Conservation (phyloP, 129 eudicot species). For the Erigeron canadensis region DNA sequence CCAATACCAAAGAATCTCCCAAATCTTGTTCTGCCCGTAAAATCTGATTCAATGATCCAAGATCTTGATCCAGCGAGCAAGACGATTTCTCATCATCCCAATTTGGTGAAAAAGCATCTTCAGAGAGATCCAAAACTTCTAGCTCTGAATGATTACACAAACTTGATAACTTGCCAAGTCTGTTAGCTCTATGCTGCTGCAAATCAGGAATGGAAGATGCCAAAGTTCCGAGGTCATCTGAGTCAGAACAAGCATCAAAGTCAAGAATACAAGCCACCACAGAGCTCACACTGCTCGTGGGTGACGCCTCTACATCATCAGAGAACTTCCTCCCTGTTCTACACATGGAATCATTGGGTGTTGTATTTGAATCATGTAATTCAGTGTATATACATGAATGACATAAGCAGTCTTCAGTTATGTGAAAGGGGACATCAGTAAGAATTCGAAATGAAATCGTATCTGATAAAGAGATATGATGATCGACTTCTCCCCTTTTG, state of each 20-base stretch:
- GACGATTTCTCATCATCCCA: slow-evolving; percentile 21
- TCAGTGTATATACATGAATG: slow-evolving; percentile 34
- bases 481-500: slow-evolving; percentile 31
- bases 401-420: slow-evolving; percentile 26
- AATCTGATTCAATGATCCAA: slow-evolving; percentile 15
- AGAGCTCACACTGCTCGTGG: slow-evolving; percentile 27
- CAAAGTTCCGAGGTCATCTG: slow-evolving; percentile 26
- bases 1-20: slow-evolving; percentile 16
- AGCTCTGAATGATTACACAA: slow-evolving; percentile 5
- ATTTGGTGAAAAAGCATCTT: slow-evolving; percentile 1
- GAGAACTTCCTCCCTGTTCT: slow-evolving; percentile 29
- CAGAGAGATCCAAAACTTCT: slow-evolving; percentile 11
- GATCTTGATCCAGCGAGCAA: slow-evolving; percentile 10
- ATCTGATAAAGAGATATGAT: slow-evolving; percentile 41
- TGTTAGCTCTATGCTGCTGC: slow-evolving; percentile 23
- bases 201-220: slow-evolving; percentile 10
- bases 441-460: slow-evolving; percentile 28
- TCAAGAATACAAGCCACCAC: slow-evolving; percentile 46
- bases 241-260: slow-evolving; percentile 37
- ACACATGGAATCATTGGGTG: background rate
- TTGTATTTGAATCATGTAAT: slow-evolving; percentile 21
- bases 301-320: slow-evolving; percentile 47
- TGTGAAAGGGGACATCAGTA: slow-evolving; percentile 8
- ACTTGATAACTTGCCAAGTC: slow-evolving; percentile 3
- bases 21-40: slow-evolving; percentile 1